These are phyloP conservation scores for Artemisia annua DNA, from an alignment of 129 eudicot species.

Conservation along the genomic window DNA sequence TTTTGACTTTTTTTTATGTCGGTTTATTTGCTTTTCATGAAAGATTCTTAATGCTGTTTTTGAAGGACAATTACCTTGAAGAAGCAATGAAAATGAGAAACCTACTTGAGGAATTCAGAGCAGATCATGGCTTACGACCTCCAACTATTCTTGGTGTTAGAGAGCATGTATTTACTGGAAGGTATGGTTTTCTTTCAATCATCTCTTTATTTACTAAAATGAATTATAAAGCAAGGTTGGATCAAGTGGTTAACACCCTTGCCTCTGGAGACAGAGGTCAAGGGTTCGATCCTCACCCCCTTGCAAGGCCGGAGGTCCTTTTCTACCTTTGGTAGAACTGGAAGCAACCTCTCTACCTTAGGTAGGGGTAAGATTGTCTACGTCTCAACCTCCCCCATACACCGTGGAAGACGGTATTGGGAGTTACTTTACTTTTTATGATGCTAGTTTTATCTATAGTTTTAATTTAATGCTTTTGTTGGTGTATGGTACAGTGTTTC, in stretches of 20 bases:
- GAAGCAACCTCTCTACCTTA: no score
- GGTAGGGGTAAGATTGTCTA: no score
- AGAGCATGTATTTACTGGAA: conserved; percentile 98
- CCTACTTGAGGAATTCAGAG: conserved; percentile 90
- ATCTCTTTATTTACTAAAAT: not conserved
- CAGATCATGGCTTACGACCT: conserved; percentile 81
- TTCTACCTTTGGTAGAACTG: no score
- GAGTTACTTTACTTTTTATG: no score
- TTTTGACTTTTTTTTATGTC: not conserved
- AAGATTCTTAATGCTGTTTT: not conserved
- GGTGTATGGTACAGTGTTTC: conserved; percentile 74
- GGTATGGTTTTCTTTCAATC: conserved; percentile 43
- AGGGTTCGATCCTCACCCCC: no score
- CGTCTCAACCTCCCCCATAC: no score
- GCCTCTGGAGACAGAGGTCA: no score
- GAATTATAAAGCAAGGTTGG: not conserved
- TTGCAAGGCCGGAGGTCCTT: no score
- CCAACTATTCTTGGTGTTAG: conserved; percentile 99
- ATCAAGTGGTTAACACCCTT: no score
- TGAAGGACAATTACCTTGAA: conserved; percentile 97
- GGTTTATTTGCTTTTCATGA: not conserved
- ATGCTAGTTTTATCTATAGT: not conserved
- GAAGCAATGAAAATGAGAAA: conserved; percentile 98
- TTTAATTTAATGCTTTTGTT: conserved; percentile 12
- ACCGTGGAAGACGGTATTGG: no score